A percentile compares a stretch with the other conserved stretches of the same genome.
These are phyloP conservation scores for Vanrija sp. DNA, from an alignment of 1,284 basidiomycete species.

Conservation along the genomic window DNA sequence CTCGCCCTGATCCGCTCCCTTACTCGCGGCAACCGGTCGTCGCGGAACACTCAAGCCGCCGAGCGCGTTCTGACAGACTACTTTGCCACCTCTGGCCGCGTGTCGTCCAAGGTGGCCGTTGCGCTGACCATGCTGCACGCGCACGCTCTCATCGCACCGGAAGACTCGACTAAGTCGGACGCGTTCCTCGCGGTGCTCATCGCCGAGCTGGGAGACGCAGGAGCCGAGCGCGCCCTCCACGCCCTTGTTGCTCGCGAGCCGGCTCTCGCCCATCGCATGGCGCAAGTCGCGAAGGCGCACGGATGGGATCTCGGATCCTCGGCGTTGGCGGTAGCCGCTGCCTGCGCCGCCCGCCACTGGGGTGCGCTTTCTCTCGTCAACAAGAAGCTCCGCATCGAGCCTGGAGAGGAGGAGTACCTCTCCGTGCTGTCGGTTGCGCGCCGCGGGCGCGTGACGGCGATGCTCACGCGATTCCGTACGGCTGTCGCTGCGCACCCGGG, in stretches of 20 bases:
- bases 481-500: not conserved
- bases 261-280: constrained; percentile 11
- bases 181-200: not conserved
- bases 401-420: not conserved
- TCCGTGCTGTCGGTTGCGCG: not conserved
- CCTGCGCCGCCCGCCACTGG: constrained; percentile 12
- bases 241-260: not conserved
- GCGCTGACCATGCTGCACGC: constrained; percentile 4
- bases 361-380: constrained; percentile 3
- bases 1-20: constrained; percentile 9
- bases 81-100: not conserved
- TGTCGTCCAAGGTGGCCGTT: not conserved
- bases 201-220: not conserved
- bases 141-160: constrained; percentile 3
- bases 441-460: not conserved
- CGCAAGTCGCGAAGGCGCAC: not conserved
- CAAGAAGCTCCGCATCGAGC: not conserved
- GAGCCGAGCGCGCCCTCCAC: not conserved
- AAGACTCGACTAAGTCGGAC: not conserved
- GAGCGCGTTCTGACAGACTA: constrained; percentile 4
- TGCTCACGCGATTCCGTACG: not conserved
- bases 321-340: constrained; percentile 5
- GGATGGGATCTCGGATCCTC: not conserved
- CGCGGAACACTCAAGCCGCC: constrained; percentile 9
- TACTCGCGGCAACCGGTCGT: constrained; percentile 5